phyloP scores from a whole-genome alignment of 2,329 filamentous ascomycete species.

The Fusarium penzigii region DNA sequence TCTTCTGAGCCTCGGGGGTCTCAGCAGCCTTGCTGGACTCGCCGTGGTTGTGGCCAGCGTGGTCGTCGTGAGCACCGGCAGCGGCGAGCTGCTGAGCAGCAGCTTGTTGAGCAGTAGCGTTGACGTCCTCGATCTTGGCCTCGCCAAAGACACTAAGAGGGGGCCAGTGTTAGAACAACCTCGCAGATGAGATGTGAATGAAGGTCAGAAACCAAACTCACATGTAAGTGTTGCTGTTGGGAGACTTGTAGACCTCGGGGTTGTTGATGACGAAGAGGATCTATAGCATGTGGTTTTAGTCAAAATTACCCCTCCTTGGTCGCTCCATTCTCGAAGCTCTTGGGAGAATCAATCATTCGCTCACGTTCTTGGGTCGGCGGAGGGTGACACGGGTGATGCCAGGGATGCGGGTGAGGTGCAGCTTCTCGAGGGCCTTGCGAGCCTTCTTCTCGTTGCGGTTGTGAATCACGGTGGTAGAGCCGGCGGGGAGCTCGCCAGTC shows the following conservation, averaged over 20 bases:
- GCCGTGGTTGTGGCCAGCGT: slow-evolving; percentile 72
- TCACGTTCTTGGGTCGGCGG: slow-evolving; percentile 97
- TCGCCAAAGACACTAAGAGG: slow-evolving; percentile 88
- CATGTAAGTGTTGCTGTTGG: slow-evolving; percentile 99
- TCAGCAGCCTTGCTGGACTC: slow-evolving; percentile 65
- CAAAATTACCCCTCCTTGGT: slow-evolving; percentile 11
- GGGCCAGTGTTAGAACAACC: slow-evolving; percentile 2
- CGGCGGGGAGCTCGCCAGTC: slow-evolving; percentile 78
- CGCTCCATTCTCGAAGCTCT: slow-evolving; percentile 3
- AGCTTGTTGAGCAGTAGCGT: slow-evolving; percentile 94
- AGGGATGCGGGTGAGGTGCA: slow-evolving; percentile 92
- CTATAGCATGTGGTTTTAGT: slow-evolving; percentile 48
- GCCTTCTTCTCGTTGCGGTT: slow-evolving; percentile 99
- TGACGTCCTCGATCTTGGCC: slow-evolving; percentile 99
- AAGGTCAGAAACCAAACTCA: slow-evolving; percentile 51
- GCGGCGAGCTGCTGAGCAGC: slow-evolving; percentile 93
- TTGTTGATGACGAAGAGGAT: slow-evolving; percentile 99
- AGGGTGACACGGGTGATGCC: slow-evolving; percentile 98
- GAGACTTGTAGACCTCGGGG: slow-evolving; percentile 99
- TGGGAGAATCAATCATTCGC: slow-evolving; percentile 42
- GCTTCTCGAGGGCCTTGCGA: slow-evolving; percentile 98
- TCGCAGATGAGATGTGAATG: slow-evolving; percentile 7
- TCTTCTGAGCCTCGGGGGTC: slow-evolving; percentile 69
- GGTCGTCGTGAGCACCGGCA: slow-evolving; percentile 64
- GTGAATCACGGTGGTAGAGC: slow-evolving; percentile 88